These are phyloP conservation scores for Eragrostis tef DNA, from an alignment of 202 grass and related monocot genomes.

Conservation along the genomic window DNA sequence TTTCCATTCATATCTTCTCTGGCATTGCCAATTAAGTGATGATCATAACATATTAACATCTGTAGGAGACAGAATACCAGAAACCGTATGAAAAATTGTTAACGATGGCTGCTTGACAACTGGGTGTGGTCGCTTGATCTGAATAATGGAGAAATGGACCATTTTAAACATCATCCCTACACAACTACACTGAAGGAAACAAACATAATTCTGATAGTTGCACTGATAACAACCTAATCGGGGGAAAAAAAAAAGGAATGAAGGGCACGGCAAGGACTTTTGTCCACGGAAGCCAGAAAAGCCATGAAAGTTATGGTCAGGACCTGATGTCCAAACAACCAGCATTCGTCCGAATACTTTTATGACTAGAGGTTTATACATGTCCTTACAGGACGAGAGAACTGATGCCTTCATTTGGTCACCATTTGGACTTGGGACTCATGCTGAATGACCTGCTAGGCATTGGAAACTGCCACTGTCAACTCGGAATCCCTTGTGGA, in stretches of 20 bases:
- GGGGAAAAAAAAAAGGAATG: not conserved
- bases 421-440: constrained; percentile 20
- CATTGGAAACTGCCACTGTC: constrained; percentile 5
- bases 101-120: not conserved
- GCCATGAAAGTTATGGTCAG: not conserved
- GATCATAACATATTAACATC: not conserved
- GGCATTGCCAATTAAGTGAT: not conserved
- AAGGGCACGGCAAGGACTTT: not conserved
- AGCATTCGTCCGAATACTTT: constrained; percentile 7
- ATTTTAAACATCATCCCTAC: not conserved
- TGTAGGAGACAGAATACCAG: not conserved
- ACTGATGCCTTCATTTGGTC: not conserved
- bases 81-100: not conserved
- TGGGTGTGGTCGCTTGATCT: not conserved
- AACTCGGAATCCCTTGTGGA: not conserved
- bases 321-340: not conserved
- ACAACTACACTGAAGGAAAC: constrained; percentile 19
- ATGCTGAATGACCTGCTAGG: not conserved
- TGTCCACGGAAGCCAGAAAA: not conserved
- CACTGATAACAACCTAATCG: constrained; percentile 10
- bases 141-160: constrained; percentile 23
- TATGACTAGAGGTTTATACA: not conserved
- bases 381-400: not conserved
- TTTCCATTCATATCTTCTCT: not conserved
- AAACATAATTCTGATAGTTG: constrained; percentile 5